Conservation (phyloP, 192 early-diverging fungal genomes). For the Nowakowskiella sp. region DNA sequence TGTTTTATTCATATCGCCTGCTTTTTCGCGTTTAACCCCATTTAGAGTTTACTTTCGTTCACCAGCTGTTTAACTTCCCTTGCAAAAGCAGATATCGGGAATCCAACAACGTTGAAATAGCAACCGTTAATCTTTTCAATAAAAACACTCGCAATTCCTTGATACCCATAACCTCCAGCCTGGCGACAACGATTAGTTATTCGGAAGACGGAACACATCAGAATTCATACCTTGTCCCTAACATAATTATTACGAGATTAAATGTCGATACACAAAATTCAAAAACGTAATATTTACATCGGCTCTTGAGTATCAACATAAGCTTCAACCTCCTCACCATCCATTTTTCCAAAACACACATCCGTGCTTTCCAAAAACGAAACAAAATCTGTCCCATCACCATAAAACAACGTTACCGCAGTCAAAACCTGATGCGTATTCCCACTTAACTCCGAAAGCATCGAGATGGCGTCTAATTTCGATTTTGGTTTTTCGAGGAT, state of each 20-base stretch:
- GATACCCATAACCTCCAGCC: slow-evolving; percentile 82
- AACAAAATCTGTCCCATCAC: slow-evolving; percentile 3
- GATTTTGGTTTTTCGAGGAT: slow-evolving; percentile 80
- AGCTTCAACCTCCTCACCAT: slow-evolving; percentile 52
- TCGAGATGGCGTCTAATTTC: slow-evolving; percentile 47
- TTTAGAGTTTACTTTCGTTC: too few relatives aligned
- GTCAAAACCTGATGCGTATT: slow-evolving; percentile 68
- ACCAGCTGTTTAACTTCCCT: too few relatives aligned
- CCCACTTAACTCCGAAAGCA: slow-evolving; percentile 49
- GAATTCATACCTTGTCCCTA: slow-evolving; percentile 20
- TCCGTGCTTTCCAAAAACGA: slow-evolving; percentile 53
- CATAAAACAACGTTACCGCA: slow-evolving; percentile 52
- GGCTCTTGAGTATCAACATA: slow-evolving; percentile 59
- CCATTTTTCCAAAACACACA: slow-evolving; percentile 58
- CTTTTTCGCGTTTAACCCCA: too few relatives aligned
- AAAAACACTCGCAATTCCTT: slow-evolving; percentile 63
- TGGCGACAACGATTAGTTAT: slow-evolving; percentile 58
- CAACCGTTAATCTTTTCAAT: slow-evolving; percentile 68
- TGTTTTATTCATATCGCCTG: too few relatives aligned
- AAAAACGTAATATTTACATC: slow-evolving; percentile 23
- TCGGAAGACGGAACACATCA: slow-evolving; percentile 22
- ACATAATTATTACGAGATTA: too few relatives aligned
- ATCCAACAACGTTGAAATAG: slow-evolving; percentile 80
- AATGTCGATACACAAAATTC: slow-evolving; percentile 14
- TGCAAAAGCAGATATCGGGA: too few relatives aligned